A percentile compares a stretch with the other conserved stretches of the same genome.
Conservation (phyloP, 2,329 filamentous ascomycete genomes). For the Nannizziopsis barbatae region DNA sequence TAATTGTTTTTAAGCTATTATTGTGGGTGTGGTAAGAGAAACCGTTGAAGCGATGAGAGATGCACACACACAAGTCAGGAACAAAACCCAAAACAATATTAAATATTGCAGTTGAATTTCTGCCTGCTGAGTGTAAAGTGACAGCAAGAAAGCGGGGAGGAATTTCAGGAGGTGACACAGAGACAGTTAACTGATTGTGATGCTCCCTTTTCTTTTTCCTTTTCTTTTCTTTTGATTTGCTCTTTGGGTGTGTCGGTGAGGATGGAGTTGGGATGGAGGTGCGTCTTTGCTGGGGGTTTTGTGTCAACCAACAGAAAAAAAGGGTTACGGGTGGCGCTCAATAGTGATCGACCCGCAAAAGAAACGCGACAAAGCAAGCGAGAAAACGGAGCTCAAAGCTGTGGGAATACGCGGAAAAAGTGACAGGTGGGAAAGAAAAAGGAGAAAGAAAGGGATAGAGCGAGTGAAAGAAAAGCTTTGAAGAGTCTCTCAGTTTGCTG, state of each 20-base stretch:
- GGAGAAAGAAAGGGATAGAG: no score
- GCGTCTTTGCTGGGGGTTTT: background rate
- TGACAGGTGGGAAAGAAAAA: no score
- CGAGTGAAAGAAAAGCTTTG: no score
- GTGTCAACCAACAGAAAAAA: background rate
- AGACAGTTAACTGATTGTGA: background rate
- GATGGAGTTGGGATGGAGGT: background rate
- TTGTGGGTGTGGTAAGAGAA: slow-evolving; percentile 1
- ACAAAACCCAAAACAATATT: slow-evolving; percentile 5
- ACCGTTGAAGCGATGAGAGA: background rate
- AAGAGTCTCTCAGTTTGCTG: no score
- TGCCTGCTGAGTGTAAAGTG: slow-evolving; percentile 6
- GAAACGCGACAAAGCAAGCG: no score
- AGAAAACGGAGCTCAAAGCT: no score
- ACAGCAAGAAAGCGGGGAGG: slow-evolving; percentile 10
- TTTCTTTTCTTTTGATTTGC: background rate
- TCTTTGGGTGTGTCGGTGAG: slow-evolving; percentile 1
- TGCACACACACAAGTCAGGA: slow-evolving; percentile 6
- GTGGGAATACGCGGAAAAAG: no score
- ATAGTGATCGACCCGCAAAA: no score
- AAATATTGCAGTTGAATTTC: background rate
- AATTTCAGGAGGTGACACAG: slow-evolving; percentile 4
- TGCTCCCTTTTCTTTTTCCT: background rate
- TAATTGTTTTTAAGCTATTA: background rate
- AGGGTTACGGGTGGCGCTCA: background rate